Base-by-base conservation (phyloP, 805 yeast genomes). In the Saturnispora sekii region DNA sequence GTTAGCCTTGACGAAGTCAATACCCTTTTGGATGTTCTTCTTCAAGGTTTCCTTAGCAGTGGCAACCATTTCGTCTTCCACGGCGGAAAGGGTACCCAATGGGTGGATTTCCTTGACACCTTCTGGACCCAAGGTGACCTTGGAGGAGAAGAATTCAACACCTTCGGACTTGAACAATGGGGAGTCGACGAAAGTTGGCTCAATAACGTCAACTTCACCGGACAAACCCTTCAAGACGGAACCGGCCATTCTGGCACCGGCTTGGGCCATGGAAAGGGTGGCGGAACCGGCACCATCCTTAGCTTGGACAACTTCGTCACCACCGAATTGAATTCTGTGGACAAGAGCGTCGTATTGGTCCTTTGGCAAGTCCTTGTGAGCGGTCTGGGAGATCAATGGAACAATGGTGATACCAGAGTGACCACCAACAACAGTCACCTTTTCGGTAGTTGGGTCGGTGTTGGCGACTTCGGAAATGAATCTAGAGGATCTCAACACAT, bases 281-380 rank as follows among this genome's bases (percentile, higher is more conserved):
- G 97, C 97, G 40, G 96, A 85, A 35, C 97, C 97, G 43, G 81
- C 81, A 52, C 97, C 97, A 57, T 85, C 82, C 71, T 89, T 89
- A 46, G 97, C 97, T 69, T 84, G 73, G 52, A 89, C 97, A 40
- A 89, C 95, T 67, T 90, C 97, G 63, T 89, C 97, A 61, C 97
- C 97, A 41, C 64, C 66, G 56, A 51, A 88, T 72, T 88, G 96
- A 65, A 88, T 85, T 68, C 96, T 81, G 75, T 86, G 76, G 63
- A 85, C 74, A 58, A 87, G 73, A 26, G 72, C 68, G 41, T 76
- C 81, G 60, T 53, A 52, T 15, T 40, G 45, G n/a, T 45, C 50
- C 16, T 32, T 34, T 28, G 48, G 37, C 10, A 32, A 18, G 17
- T 26, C 30, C 26, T 53, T 84, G 68, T 63, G 55, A 48, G 38